A percentile compares a stretch with the other conserved stretches of the same genome.
Conservation (phyloP, 139 green algal genomes). For the Trebouxia sp. region DNA sequence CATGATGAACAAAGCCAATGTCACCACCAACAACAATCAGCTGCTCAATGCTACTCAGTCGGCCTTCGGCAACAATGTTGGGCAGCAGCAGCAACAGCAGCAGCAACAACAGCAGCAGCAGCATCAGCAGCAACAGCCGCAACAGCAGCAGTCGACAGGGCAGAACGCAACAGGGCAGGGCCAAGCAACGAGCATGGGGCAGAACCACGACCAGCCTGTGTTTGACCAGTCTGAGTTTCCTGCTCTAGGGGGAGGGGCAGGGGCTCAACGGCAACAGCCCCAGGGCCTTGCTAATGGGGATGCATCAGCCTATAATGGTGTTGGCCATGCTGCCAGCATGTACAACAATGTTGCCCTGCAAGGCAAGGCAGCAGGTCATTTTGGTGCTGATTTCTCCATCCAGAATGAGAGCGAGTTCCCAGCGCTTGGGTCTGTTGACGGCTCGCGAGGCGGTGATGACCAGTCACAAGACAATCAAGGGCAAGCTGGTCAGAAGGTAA, state of each 20-base stretch:
- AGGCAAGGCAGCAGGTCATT: conserved; percentile 7
- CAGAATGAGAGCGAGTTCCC: conserved; percentile 78
- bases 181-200: not conserved
- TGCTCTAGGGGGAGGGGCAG: conserved; percentile 40
- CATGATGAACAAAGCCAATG: conserved; percentile 54
- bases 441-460: not conserved
- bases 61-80: not conserved
- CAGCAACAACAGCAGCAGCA: conserved; percentile 31
- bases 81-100: conserved; percentile 16
- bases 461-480: conserved; percentile 13
- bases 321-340: conserved; percentile 27
- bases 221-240: conserved; percentile 72
- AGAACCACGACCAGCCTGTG: conserved; percentile 14
- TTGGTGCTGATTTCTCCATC: conserved; percentile 52
- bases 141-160: conserved; percentile 33
- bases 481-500: conserved; percentile 29
- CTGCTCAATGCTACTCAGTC: conserved; percentile 18
- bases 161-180: conserved; percentile 15
- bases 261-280: not conserved
- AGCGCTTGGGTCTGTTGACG: conserved; percentile 52
- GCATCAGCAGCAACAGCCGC: conserved; percentile 35
- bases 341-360: conserved; percentile 21
- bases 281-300: conserved; percentile 31
- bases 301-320: conserved; percentile 8
- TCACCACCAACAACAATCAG: conserved; percentile 16